Conservation (phyloP, 352 stramenopile species). For the Globisporangium yorkense region DNA sequence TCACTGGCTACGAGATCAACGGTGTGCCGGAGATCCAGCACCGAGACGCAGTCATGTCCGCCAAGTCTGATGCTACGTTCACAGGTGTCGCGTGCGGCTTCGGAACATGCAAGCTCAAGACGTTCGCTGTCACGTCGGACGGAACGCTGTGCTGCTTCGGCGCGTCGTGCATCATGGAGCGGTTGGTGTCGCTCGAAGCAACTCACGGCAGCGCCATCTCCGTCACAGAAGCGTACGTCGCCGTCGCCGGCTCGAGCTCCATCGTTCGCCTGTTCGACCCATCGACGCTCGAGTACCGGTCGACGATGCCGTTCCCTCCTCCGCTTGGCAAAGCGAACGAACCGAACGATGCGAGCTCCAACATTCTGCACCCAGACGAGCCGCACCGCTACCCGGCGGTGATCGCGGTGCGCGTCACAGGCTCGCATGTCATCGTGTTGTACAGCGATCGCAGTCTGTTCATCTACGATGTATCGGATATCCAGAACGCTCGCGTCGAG, state of each 20-base stretch:
- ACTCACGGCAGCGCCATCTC: constrained; percentile 56
- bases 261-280: constrained; percentile 74
- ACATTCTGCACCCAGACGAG: constrained; percentile 39
- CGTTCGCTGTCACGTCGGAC: constrained; percentile 62
- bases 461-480: constrained; percentile 60
- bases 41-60: constrained; percentile 45
- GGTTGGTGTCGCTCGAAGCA: constrained; percentile 66
- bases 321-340: constrained; percentile 45
- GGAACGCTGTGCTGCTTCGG: constrained; percentile 79
- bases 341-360: constrained; percentile 6
- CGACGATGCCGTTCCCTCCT: constrained; percentile 72
- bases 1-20: constrained; percentile 49
- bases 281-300: constrained; percentile 61
- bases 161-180: constrained; percentile 63
- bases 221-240: constrained; percentile 69
- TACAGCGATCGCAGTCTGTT: constrained; percentile 83
- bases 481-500: constrained; percentile 39
- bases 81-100: constrained; percentile 60
- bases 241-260: constrained; percentile 52
- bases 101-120: constrained; percentile 52
- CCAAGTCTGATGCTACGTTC: constrained; percentile 62
- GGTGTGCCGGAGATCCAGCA: constrained; percentile 57
- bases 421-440: constrained; percentile 51
- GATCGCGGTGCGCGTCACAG: constrained; percentile 54
- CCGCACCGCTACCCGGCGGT: constrained; percentile 50